Percentiles rank a stretch among this genome's conserved stretches.
These are phyloP conservation scores for Blastobotrys proliferans DNA, from an alignment of 1,139 yeast species.

Conservation along the genomic window DNA sequence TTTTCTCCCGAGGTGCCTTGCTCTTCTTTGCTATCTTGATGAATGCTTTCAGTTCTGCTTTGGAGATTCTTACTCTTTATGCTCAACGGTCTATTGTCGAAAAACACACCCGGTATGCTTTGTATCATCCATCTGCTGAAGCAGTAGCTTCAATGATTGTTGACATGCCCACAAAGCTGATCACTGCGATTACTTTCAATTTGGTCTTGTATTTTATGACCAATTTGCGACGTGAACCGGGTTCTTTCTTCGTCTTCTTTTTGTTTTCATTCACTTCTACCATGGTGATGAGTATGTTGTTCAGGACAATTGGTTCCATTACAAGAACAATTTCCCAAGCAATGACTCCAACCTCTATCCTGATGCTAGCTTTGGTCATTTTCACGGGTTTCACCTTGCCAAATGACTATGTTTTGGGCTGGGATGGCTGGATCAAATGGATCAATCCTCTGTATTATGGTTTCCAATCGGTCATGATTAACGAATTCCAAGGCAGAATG, in stretches of 20 bases:
- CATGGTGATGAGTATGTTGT: constrained; percentile 64
- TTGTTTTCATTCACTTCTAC: constrained; percentile 52
- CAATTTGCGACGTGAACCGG: constrained; percentile 60
- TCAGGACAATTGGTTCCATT: constrained; percentile 66
- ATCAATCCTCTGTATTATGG: constrained; percentile 66
- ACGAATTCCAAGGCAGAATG: constrained; percentile 49
- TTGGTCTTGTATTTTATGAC: constrained; percentile 63
- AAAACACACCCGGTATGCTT: constrained; percentile 70
- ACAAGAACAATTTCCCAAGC: constrained; percentile 60
- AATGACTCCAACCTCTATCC: constrained; percentile 65
- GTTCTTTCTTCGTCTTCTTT: constrained; percentile 64
- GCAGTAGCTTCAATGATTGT: constrained; percentile 66
- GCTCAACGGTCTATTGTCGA: constrained; percentile 79
- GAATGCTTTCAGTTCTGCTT: constrained; percentile 69
- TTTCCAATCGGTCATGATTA: constrained; percentile 64
- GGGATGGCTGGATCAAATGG: constrained; percentile 79
- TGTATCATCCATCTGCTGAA: constrained; percentile 75
- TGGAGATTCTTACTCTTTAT: constrained; percentile 65
- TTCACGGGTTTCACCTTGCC: constrained; percentile 79
- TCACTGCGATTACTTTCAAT: constrained; percentile 56
- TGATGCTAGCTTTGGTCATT: constrained; percentile 58
- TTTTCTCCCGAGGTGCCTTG: constrained; percentile 65
- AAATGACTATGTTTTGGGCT: constrained; percentile 60
- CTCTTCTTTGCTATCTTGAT: constrained; percentile 74
- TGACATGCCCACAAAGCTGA: constrained; percentile 60